Evolutionary conservation across 1,139 yeast genomes (phyloP).

Genomic region (Pneumocystis murina): DNA sequence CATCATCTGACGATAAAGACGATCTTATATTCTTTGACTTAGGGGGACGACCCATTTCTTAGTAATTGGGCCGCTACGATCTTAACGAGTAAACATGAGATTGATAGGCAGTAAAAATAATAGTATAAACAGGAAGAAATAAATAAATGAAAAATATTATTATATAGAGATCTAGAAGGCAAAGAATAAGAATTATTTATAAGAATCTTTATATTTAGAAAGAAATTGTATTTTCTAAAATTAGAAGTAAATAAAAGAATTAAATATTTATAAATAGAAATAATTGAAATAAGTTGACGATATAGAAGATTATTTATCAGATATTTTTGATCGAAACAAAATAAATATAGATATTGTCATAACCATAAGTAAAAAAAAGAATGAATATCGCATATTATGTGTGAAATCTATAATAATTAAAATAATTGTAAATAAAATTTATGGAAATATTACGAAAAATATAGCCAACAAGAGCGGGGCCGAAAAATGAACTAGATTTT

Average conservation of each 20-base stretch:
- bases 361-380: constrained; percentile 41
- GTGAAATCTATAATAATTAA: constrained; percentile 44
- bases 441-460: background rate
- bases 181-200: no score
- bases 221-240: no score
- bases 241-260: no score
- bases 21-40: no score
- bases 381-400: constrained; percentile 53
- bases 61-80: no score
- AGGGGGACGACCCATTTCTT: no score
- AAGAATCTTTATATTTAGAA: no score
- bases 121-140: background rate
- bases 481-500: constrained; percentile 55
- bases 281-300: background rate
- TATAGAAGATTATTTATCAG: background rate
- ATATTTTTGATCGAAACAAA: constrained; percentile 18
- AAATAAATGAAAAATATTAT: no score
- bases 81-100: no score
- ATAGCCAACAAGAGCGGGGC: constrained; percentile 47
- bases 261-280: background rate
- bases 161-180: no score
- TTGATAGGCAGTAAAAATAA: no score
- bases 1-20: background rate
- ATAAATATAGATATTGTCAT: constrained; percentile 39
- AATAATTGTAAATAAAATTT: background rate